phyloP scores from a whole-genome alignment of 441 rosid genomes.

The Metrosideros polymorpha region DNA sequence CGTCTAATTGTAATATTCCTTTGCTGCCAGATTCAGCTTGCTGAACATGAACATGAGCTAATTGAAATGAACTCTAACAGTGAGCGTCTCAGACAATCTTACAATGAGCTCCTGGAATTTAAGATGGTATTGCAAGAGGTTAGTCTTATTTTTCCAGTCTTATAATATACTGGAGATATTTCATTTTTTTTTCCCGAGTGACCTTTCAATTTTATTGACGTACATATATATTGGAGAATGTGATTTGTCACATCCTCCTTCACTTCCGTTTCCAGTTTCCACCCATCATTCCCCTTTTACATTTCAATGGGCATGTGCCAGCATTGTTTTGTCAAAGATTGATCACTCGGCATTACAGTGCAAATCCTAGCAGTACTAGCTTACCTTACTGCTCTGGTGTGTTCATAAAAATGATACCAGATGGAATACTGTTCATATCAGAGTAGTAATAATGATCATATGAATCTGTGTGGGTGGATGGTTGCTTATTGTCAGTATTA shows the following conservation, averaged over 20 bases:
- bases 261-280: neutral
- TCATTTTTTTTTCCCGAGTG: neutral
- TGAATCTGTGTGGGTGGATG: neutral
- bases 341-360: neutral
- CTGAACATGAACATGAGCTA: constrained; percentile 87
- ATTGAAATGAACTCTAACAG: constrained; percentile 92
- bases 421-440: neutral
- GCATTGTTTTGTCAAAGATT: neutral
- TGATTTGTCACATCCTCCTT: neutral
- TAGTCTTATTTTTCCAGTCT: neutral
- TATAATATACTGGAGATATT: neutral
- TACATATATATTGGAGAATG: neutral
- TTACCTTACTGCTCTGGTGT: neutral
- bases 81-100: constrained; percentile 82
- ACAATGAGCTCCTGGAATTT: constrained; percentile 94
- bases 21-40: constrained; percentile 66
- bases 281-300: neutral
- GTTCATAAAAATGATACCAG: neutral
- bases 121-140: constrained; percentile 94
- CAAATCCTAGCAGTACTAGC: neutral
- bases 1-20: constrained; percentile 7
- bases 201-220: neutral
- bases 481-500: neutral
- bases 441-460: neutral
- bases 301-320: neutral